Percentiles rank a stretch among this genome's conserved stretches.
phyloP scores from a whole-genome alignment of 1,284 basidiomycete species.

The Mycosarcoma maydis region DNA sequence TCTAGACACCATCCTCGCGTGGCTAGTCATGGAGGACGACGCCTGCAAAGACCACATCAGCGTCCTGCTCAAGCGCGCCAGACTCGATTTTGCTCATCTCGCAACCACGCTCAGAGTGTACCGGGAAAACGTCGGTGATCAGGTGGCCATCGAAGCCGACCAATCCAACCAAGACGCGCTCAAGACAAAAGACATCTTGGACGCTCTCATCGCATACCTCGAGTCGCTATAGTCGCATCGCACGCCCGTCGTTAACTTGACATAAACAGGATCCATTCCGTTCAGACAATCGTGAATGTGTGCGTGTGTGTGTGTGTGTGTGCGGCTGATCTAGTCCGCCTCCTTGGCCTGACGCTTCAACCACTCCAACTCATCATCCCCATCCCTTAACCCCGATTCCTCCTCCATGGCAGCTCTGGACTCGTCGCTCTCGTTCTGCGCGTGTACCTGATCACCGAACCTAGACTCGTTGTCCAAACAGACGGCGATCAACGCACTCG shows the following conservation, averaged over 20 bases:
- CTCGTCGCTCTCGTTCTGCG: conserved; percentile 17
- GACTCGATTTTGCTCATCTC: conserved; percentile 20
- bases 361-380: conserved; percentile 34
- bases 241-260: no score
- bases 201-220: conserved; percentile 55
- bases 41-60: conserved; percentile 69
- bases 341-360: conserved; percentile 21
- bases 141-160: conserved; percentile 18
- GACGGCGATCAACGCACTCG: conserved; percentile 23
- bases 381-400: conserved; percentile 31
- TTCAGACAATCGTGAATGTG: no score
- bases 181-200: conserved; percentile 47
- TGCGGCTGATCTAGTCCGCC: background rate
- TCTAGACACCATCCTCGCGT: conserved; percentile 90
- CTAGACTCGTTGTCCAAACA: conserved; percentile 47
- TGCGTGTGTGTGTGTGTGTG: no score
- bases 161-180: conserved; percentile 4
- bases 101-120: conserved; percentile 47
- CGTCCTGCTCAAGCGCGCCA: conserved; percentile 31
- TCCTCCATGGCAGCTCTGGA: conserved; percentile 11
- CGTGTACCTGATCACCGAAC: conserved; percentile 38
- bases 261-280: background rate
- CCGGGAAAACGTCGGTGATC: conserved; percentile 53
- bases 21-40: conserved; percentile 98
- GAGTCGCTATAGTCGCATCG: conserved; percentile 14